Evolutionary conservation across 495 filamentous ascomycete species (phyloP).

Genomic region (Cladorrhinum samala): DNA sequence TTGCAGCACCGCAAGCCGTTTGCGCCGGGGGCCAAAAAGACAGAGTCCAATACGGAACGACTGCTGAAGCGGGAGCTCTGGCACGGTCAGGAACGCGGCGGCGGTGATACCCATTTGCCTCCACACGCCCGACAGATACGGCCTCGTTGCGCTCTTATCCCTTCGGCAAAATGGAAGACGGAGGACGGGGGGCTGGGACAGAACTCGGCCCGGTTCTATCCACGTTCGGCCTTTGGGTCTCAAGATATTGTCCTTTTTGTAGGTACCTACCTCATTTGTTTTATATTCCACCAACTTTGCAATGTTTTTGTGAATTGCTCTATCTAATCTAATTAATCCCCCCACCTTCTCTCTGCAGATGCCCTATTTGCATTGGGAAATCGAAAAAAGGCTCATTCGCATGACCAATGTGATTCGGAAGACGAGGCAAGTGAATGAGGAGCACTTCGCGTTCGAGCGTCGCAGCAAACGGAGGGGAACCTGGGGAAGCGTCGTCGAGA

Average conservation of each 20-base stretch:
- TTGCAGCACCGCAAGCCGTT: slow-evolving; percentile 10
- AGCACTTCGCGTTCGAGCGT: slow-evolving; percentile 15
- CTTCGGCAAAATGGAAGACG: slow-evolving; percentile 11
- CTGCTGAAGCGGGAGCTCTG: slow-evolving; percentile 24
- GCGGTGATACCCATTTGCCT: slow-evolving; percentile 17
- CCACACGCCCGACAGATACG: slow-evolving; percentile 24
- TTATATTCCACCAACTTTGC: not conserved
- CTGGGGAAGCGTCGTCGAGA: slow-evolving; percentile 20
- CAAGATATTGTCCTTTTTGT: slow-evolving; percentile 22
- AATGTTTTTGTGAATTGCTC: no score
- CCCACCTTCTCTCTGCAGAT: slow-evolving; percentile 5
- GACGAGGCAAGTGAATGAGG: slow-evolving; percentile 14
- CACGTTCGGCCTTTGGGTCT: slow-evolving; percentile 4
- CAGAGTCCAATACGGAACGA: slow-evolving; percentile 22
- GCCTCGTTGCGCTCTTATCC: slow-evolving; percentile 20
- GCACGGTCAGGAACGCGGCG: slow-evolving; percentile 23
- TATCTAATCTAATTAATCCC: not conserved
- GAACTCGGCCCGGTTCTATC: not conserved
- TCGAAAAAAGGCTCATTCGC: slow-evolving; percentile 20
- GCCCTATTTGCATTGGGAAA: slow-evolving; percentile 26
- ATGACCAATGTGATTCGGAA: slow-evolving; percentile 24
- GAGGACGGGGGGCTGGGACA: not conserved
- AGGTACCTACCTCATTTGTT: not conserved
- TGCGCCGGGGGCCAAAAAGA: slow-evolving; percentile 11
- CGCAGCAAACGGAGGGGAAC: slow-evolving; percentile 19